phyloP scores from a whole-genome alignment of 768 basidiomycete species.

The Termitomyces sp. region DNA sequence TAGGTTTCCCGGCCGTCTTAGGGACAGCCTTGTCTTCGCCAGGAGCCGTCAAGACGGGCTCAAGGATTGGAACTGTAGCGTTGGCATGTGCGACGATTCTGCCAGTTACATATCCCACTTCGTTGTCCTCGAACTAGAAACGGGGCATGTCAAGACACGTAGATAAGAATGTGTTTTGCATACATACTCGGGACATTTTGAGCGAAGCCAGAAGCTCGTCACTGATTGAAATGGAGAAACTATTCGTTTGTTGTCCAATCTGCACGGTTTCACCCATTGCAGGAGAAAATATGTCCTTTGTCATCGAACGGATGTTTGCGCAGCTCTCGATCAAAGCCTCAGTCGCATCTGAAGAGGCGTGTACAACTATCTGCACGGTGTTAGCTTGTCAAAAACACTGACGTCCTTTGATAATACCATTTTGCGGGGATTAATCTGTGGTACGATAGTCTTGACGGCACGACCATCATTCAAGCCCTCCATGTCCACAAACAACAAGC shows the following conservation, averaged over 20 bases:
- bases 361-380: conserved; percentile 74
- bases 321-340: conserved; percentile 77
- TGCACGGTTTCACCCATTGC: conserved; percentile 70
- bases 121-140: conserved; percentile 91
- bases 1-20: conserved; percentile 26
- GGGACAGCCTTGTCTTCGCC: conserved; percentile 18
- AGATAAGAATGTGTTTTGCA: not conserved
- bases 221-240: conserved; percentile 90
- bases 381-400: conserved; percentile 1
- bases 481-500: conserved; percentile 90
- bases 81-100: conserved; percentile 82
- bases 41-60: conserved; percentile 47
- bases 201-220: conserved; percentile 79
- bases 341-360: conserved; percentile 66
- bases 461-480: conserved; percentile 97
- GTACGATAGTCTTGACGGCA: conserved; percentile 94
- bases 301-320: conserved; percentile 82
- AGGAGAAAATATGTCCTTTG: conserved; percentile 88
- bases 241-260: conserved; percentile 95
- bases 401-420: conserved; percentile 51
- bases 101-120: conserved; percentile 90
- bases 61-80: conserved; percentile 86
- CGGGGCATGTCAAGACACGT: not conserved
- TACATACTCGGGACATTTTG: conserved; percentile 81
- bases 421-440: conserved; percentile 94